Evolutionary conservation across 345 rosid genomes (phyloP).

Genomic region (Toxicodendron radicans): DNA sequence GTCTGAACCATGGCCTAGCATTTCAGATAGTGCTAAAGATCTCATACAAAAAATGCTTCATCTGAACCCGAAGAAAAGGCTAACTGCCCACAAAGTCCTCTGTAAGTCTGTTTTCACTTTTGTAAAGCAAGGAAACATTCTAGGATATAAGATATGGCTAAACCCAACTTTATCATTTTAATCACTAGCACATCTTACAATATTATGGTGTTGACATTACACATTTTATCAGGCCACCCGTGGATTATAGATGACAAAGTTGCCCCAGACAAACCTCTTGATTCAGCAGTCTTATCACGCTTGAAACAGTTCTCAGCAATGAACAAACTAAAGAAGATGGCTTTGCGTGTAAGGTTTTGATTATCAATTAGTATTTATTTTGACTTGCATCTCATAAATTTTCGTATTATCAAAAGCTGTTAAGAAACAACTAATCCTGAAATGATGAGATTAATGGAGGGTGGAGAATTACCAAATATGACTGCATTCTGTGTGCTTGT

Average conservation of each 20-base stretch:
- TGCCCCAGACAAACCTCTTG: conserved; percentile 84
- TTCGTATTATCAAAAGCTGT: not conserved
- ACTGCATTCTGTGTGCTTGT: too few species aligned
- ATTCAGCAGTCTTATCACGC: conserved; percentile 72
- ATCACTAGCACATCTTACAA: too few species aligned
- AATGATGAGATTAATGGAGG: too few species aligned
- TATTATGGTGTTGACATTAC: conserved; percentile 5
- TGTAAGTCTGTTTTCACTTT: conserved; percentile 43
- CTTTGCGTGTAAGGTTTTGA: conserved; percentile 54
- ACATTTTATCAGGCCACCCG: conserved; percentile 54
- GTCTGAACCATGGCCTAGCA: conserved; percentile 74
- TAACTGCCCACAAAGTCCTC: conserved; percentile 74
- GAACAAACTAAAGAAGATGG: conserved; percentile 91
- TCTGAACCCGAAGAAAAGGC: conserved; percentile 54
- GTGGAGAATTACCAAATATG: too few species aligned
- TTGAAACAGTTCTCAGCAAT: conserved; percentile 75
- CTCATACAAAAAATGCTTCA: conserved; percentile 71
- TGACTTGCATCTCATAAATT: not conserved
- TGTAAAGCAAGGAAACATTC: not conserved
- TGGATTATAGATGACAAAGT: conserved; percentile 80
- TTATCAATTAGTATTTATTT: conserved; percentile 6
- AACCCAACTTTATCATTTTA: too few species aligned
- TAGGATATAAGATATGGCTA: conserved; percentile 7
- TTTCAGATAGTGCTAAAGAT: conserved; percentile 78
- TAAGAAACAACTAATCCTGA: too few species aligned